Conservation (phyloP, 139 green algal genomes). For the Chlorella sp. region DNA sequence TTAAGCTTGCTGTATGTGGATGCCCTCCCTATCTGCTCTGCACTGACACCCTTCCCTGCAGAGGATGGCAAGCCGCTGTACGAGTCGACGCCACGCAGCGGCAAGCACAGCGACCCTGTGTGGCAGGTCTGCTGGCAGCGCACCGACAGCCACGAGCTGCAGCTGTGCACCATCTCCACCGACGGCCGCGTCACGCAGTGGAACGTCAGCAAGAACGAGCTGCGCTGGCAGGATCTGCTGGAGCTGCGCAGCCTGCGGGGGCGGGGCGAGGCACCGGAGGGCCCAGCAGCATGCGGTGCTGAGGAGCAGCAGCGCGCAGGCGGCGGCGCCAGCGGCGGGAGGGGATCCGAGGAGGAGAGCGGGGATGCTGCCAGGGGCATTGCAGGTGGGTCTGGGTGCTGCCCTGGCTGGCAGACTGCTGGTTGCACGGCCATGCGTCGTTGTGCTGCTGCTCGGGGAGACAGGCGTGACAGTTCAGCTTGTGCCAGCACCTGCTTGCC, state of each 20-base stretch:
- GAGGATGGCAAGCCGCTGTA: slow-evolving; percentile 63
- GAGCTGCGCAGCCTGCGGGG: slow-evolving; percentile 45
- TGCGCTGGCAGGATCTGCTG: slow-evolving; percentile 75
- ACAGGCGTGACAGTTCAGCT: neutral
- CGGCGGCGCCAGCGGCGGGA: neutral
- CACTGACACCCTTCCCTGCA: neutral
- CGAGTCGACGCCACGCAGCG: slow-evolving; percentile 65
- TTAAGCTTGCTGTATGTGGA: no score
- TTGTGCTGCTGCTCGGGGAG: no score
- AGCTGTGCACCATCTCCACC: slow-evolving; percentile 71
- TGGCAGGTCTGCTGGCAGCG: slow-evolving; percentile 74
- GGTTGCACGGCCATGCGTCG: neutral
- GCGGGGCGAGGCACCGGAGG: neutral
- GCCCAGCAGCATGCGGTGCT: neutral
- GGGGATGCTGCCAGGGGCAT: neutral
- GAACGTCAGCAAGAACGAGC: slow-evolving; percentile 87
- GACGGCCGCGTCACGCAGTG: slow-evolving; percentile 88
- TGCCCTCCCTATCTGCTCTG: neutral
- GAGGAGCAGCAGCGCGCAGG: neutral
- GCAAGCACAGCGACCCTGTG: slow-evolving; percentile 91
- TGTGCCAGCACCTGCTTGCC: neutral
- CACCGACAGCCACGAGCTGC: slow-evolving; percentile 70
- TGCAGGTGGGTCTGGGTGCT: neutral
- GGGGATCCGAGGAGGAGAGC: slow-evolving; percentile 9
- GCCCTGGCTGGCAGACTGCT: neutral